Percentiles rank a stretch among this genome's conserved stretches.
Conservation (phyloP, 2,329 filamentous ascomycete genomes). For the Stachybotrys chartarum region DNA sequence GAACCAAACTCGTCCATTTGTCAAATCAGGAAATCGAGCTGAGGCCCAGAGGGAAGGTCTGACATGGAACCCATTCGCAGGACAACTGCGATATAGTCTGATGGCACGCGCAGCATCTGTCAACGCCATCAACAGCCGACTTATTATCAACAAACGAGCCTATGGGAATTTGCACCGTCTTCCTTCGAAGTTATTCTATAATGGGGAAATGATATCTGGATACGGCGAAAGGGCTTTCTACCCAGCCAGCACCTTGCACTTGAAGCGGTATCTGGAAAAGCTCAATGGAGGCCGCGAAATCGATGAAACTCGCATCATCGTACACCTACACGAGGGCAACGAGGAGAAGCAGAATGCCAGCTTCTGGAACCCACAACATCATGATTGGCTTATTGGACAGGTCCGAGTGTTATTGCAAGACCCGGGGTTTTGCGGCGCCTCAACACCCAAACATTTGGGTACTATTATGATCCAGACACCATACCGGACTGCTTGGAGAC, state of each 20-base stretch:
- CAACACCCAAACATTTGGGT: slow-evolving; percentile 16
- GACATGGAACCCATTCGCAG: slow-evolving; percentile 21
- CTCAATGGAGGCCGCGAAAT: slow-evolving; percentile 12
- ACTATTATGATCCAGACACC: slow-evolving; percentile 37
- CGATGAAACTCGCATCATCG: slow-evolving; percentile 27
- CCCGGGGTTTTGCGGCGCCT: slow-evolving; percentile 21
- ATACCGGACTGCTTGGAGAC: slow-evolving; percentile 28
- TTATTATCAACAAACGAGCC: slow-evolving; percentile 30
- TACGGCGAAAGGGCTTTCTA: slow-evolving; percentile 13
- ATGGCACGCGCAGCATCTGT: slow-evolving; percentile 30
- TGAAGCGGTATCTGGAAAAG: slow-evolving; percentile 20
- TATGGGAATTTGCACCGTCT: slow-evolving; percentile 31
- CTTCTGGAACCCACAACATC: slow-evolving; percentile 32
- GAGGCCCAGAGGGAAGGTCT: slow-evolving; percentile 10
- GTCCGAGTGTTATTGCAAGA: slow-evolving; percentile 23
- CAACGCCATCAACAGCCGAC: slow-evolving; percentile 21
- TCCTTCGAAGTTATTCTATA: slow-evolving; percentile 34
- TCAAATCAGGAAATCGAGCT: slow-evolving; percentile 17
- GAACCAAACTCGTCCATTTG: slow-evolving; percentile 36
- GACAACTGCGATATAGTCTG: slow-evolving; percentile 25
- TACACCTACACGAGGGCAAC: slow-evolving; percentile 18
- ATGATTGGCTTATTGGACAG: slow-evolving; percentile 26
- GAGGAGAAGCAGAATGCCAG: slow-evolving; percentile 23
- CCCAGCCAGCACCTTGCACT: slow-evolving; percentile 16
- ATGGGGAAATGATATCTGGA: slow-evolving; percentile 27